Base-by-base conservation (phyloP, 83 land plant genomes). In the Isoetes engelmannii region DNA sequence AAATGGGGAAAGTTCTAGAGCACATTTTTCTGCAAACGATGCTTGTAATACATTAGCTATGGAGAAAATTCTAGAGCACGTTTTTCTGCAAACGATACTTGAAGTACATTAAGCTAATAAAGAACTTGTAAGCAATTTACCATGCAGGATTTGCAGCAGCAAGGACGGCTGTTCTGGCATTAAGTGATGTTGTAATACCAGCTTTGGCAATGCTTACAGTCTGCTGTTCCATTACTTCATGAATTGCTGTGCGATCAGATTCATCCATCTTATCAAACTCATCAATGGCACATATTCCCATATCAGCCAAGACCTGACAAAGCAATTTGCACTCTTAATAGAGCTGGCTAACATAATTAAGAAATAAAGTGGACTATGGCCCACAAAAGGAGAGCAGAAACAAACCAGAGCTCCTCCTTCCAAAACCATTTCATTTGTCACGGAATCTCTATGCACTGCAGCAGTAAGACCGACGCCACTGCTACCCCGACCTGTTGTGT, bases 241-340 rank as follows among this genome's bases (percentile, higher is more conserved):
- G 98, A 50, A 93, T 93, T 19, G 98, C 86, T 44, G 98, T 93
- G 55, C 98, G 84, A 75, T 93, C 98, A 47, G 80, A 84, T 57
- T 93, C 98, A n/a, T 93, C 98, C 98, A 93, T 93, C 78, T 93
- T 93, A 76, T 93, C 98, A 72, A 93, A 93, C 74, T 93, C 98
- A 72, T 93, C 98, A 78, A 93, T 93, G 47, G 96, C 98, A 80
- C 98, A 93, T 57, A 93, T 93, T n/a, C 98, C 98, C 96, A 87
- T 93, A 69, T 93, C 98, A 7, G 98, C 98, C 55, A 93, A 75
- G 37, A 90, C 98, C 98, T 93, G 84, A 9, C 21, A 15, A 19
- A 57, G 45, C 37, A 55, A 69, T 48, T 19, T 4, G 8, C 61
- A 69, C 12, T 54, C 13, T 44, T 20, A 10, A 45, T 17, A 59